Evolutionary conservation across 306 rosid genomes (phyloP).

Genomic region (Gillenia trifoliata): DNA sequence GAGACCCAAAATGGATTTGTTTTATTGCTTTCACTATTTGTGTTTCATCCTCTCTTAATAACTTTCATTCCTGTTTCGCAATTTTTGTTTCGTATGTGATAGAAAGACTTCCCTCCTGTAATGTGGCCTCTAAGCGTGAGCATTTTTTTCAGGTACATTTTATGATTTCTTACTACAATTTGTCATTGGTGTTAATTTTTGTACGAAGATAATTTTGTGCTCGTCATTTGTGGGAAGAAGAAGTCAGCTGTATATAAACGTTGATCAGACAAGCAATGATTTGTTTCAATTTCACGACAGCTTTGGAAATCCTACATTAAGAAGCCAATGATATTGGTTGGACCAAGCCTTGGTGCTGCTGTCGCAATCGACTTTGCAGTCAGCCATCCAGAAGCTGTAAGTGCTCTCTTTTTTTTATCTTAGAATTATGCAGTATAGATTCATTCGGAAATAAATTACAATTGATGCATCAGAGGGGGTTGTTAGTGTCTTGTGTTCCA

Average conservation of each 20-base stretch:
- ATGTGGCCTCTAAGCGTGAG: constrained; percentile 65
- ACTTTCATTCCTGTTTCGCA: not conserved
- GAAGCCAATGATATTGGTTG: constrained; percentile 82
- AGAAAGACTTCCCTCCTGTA: constrained; percentile 77
- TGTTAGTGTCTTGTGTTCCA: constrained; percentile 11
- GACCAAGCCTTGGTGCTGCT: constrained; percentile 99
- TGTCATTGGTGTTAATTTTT: not conserved
- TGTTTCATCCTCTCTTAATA: not conserved
- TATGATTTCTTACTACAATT: not conserved
- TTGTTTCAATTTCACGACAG: constrained; percentile 35
- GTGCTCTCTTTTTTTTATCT: constrained; percentile 33
- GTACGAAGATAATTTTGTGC: not conserved
- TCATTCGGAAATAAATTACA: constrained; percentile 1
- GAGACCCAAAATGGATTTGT: not conserved
- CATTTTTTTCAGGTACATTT: constrained; percentile 77
- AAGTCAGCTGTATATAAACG: not conserved
- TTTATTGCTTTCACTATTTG: constrained; percentile 3
- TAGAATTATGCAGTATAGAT: not conserved
- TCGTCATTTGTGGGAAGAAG: constrained; percentile 13
- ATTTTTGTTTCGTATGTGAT: constrained; percentile 17
- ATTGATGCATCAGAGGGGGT: not conserved
- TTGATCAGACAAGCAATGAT: constrained; percentile 9
- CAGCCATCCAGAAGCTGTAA: constrained; percentile 85
- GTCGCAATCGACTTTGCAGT: constrained; percentile 89
- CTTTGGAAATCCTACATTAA: constrained; percentile 76